Evolutionary conservation across 306 rosid species (phyloP), one percentile per base, ranked within the genome.

Genomic region (Vicia villosa): DNA sequence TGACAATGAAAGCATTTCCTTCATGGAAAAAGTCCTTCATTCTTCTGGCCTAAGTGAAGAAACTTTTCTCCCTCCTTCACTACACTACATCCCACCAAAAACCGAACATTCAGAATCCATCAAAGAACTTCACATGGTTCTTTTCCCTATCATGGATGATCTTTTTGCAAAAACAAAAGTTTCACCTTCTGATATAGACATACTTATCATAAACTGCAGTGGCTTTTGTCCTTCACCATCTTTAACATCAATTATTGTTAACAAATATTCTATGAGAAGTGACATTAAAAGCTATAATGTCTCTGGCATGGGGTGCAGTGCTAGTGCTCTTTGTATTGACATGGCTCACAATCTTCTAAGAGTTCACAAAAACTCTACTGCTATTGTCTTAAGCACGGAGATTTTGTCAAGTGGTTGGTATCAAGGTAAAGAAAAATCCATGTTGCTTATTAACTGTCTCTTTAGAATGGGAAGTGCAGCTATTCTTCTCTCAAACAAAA

Each of bases 251-350:
- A 79, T 87, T 58, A 38, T 92, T 56, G 75, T 88, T n/a, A 86
- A 89, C 89, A 77, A 81, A 66, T 92, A 80, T 81, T 74, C 86
- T 8, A 80, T 92, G 92, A 77, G 84, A 75, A 82, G 68, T 51
- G 91, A 89, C 68, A 69, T 83, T 6, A 87, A 84, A 68, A 86
- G 89, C 86, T 92, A 42, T 49, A 92, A 86, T 55, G 77, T 92
- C 66, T 87, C 98, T 9, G 96, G 98, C 16, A 92, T 92, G 98
- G 98, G 96, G 36, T 92, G 96, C 65, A 92, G 88, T 47, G 95
- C 98, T 5, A 85, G 96, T 67, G 87, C 96, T 4, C 54, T 86
- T 1, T 84, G 83, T 2, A 47, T 92, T 63, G 89, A 86, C 11
- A 15, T 92, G 52, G 95, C 89, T 19, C 74, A 80, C 65, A 82